Percentiles rank a stretch among this genome's conserved stretches.
Evolutionary conservation across 805 yeast species (phyloP).

Genomic region (Ogataea parapolymorpha): DNA sequence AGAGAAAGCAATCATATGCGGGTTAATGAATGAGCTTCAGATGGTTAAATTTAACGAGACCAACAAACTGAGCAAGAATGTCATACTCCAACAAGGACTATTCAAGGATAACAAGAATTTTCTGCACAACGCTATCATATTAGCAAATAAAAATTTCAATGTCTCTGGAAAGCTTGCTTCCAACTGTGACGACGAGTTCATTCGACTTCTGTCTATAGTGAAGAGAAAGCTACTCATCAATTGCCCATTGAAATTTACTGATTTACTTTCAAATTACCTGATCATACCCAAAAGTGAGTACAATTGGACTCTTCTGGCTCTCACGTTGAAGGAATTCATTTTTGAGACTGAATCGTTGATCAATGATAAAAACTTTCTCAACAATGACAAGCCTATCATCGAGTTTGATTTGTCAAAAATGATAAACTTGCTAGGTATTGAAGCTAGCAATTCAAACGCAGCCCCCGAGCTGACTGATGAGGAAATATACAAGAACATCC

Average conservation of each 20-base stretch:
- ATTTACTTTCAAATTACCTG: slow-evolving; percentile 46
- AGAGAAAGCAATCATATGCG: slow-evolving; percentile 29
- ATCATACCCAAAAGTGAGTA: slow-evolving; percentile 37
- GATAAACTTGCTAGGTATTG: slow-evolving; percentile 16
- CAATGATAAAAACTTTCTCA: slow-evolving; percentile 20
- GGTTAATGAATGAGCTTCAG: slow-evolving; percentile 33
- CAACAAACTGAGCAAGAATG: slow-evolving; percentile 22
- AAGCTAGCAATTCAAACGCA: slow-evolving; percentile 11
- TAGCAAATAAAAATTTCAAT: slow-evolving; percentile 44
- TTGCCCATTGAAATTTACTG: slow-evolving; percentile 47
- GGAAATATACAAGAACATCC: slow-evolving; percentile 22
- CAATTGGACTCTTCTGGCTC: slow-evolving; percentile 43
- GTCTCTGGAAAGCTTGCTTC: slow-evolving; percentile 21
- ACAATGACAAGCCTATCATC: slow-evolving; percentile 24
- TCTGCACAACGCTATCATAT: slow-evolving; percentile 51
- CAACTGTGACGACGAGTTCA: slow-evolving; percentile 24
- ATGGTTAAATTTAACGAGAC: slow-evolving; percentile 31
- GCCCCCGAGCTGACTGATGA: slow-evolving; percentile 15
- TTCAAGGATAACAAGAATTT: slow-evolving; percentile 37
- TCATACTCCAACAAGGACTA: slow-evolving; percentile 25
- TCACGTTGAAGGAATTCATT: slow-evolving; percentile 47
- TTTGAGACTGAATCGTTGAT: slow-evolving; percentile 26
- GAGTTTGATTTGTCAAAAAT: slow-evolving; percentile 25
- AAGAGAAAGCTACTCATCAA: slow-evolving; percentile 48
- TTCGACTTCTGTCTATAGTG: slow-evolving; percentile 38